Conservation (phyloP, 306 rosid genomes). For the Cucumis sativus region Cucumber_9930_V3 NC_026659.2:29243001-29243500, state of each 20-base stretch:
- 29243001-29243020: neutral
- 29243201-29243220: neutral
- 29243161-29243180: neutral
- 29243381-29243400: neutral
- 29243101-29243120: neutral
- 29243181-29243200: neutral
- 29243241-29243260: neutral
- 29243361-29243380: neutral
- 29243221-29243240: neutral
- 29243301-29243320: neutral
- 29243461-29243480: slow-evolving; percentile 89
- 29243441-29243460: slow-evolving; percentile 85
- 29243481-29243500: slow-evolving; percentile 88
- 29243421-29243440: slow-evolving; percentile 92
- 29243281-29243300: neutral
- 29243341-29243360: neutral
- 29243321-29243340: neutral
- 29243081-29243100: neutral
- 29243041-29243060: neutral
- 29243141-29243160: neutral
- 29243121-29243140: neutral
- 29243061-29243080: neutral
- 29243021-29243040: neutral
- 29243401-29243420: slow-evolving; percentile 50
- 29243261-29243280: neutral